phyloP scores from a whole-genome alignment of 768 basidiomycete genomes.

The Naganishia vishniacii region DNA sequence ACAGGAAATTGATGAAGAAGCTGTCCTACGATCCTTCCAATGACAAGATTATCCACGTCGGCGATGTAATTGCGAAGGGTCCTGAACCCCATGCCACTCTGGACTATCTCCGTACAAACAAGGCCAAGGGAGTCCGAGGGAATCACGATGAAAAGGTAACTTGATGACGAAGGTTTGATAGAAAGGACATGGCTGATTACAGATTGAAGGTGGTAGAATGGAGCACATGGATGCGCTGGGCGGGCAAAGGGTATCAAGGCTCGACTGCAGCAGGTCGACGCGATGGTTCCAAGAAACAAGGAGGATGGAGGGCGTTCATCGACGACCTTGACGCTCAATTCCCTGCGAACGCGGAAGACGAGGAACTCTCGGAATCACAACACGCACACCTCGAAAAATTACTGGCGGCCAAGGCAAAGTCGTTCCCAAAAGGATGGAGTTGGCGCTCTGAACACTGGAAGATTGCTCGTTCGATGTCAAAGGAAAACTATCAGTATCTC shows the following conservation, averaged over 20 bases:
- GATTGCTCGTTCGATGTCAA: constrained; percentile 65
- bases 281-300: too few species aligned
- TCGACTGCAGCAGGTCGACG: neutral
- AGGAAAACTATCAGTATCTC: constrained; percentile 65
- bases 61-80: constrained; percentile 75
- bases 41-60: constrained; percentile 73
- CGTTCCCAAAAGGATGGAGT: constrained; percentile 56
- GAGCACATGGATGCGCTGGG: constrained; percentile 65
- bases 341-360: neutral
- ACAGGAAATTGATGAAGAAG: constrained; percentile 55
- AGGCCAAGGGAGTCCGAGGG: constrained; percentile 75
- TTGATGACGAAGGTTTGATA: too few species aligned
- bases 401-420: constrained; percentile 40
- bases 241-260: constrained; percentile 54
- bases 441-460: constrained; percentile 71
- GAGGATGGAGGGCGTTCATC: constrained; percentile 46
- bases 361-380: neutral
- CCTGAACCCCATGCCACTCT: constrained; percentile 58
- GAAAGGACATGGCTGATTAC: too few species aligned
- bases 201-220: constrained; percentile 91
- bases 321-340: constrained; percentile 35
- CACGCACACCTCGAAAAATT: neutral
- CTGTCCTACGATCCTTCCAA: constrained; percentile 58
- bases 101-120: constrained; percentile 59
- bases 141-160: constrained; percentile 91